Evolutionary conservation across 805 yeast genomes (phyloP), one percentile per base, ranked within the genome.

Genomic region (Ogataea nakhonphanomensis): DNA sequence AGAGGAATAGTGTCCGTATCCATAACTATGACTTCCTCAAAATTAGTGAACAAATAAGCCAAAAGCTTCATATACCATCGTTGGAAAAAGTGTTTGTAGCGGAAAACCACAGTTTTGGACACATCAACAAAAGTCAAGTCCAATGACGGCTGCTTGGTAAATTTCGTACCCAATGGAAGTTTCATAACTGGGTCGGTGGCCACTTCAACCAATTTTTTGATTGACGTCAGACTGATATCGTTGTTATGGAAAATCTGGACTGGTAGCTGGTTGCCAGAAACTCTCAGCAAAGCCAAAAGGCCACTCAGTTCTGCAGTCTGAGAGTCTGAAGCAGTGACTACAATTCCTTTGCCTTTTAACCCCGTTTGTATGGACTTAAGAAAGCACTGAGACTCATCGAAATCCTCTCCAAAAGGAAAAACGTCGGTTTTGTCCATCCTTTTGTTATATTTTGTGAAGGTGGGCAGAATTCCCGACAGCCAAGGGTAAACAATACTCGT

Each of bases 31-130:
- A 67, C 69, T 39, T 77, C 81, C 48, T 74, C 78, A 52, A 73
- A 77, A 1, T 81, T 70, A 45, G 72, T 79, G 57, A 81, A 80
- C 26, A 77, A 45, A 20, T 73, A 65, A 1, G 85, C 82, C 24
- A 79, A 51, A 57, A 81, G 68, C 54, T 80, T 81, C 59, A 57
- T 62, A 24, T 65, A 59, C 51, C 58, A 63, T 22, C 53, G 46
- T 24, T 37, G 40, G 46, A 58, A 63, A 39, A 46, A 56, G 4
- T 41, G 35, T 39, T 48, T 50, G 41, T 53, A 62, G 25, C 41
- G 46, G 30, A 47, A 53, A 26, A 44, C 37, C 17, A 64, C 50
- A 2, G 58, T 46, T 17, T 50, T 51, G 2, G 64, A 57, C 20
- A 62, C 59, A 48, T 64, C 64, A 23, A 64, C 66, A 53, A 63